Percentiles rank a stretch among this genome's conserved stretches.
These are phyloP conservation scores for Liriodendron chinense DNA, from an alignment of 164 flowering plant species.

Conservation along the genomic window DNA sequence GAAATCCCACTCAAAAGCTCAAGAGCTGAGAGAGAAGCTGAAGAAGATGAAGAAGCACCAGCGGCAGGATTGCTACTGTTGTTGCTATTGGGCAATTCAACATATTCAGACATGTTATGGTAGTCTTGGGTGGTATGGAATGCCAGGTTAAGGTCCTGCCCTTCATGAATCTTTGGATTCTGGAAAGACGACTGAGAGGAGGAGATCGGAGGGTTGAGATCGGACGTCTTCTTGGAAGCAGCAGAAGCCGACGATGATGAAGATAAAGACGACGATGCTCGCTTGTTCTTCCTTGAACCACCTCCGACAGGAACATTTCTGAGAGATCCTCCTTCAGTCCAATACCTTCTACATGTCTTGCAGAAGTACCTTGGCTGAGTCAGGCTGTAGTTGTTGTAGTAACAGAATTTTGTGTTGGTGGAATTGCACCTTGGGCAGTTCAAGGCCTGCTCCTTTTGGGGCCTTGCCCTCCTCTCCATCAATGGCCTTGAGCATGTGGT, in stretches of 20 bases:
- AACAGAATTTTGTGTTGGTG: slow-evolving; percentile 88
- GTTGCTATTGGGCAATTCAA: slow-evolving; percentile 25
- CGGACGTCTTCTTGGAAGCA: slow-evolving; percentile 36
- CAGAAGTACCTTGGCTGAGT: slow-evolving; percentile 95
- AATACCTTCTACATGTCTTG: slow-evolving; percentile 90
- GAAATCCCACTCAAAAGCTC: slow-evolving; percentile 43
- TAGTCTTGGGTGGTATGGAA: slow-evolving; percentile 41
- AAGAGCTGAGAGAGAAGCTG: slow-evolving; percentile 41
- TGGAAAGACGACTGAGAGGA: slow-evolving; percentile 26
- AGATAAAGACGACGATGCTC: slow-evolving; percentile 38
- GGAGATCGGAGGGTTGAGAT: slow-evolving; percentile 32
- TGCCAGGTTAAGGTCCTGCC: slow-evolving; percentile 71
- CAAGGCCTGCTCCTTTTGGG: slow-evolving; percentile 72
- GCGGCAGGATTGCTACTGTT: not conserved
- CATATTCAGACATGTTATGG: slow-evolving; percentile 30
- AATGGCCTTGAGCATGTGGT: slow-evolving; percentile 46
- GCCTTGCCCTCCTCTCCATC: slow-evolving; percentile 60
- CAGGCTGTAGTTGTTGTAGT: slow-evolving; percentile 96
- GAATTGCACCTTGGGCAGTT: slow-evolving; percentile 98
- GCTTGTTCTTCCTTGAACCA: slow-evolving; percentile 89
- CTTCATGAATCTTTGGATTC: slow-evolving; percentile 53
- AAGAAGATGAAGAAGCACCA: slow-evolving; percentile 15
- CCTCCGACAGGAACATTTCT: slow-evolving; percentile 96
- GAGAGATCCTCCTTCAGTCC: slow-evolving; percentile 97
- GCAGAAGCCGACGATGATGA: not conserved